Percentiles rank a stretch among this genome's conserved stretches.
These are phyloP conservation scores for Claviceps purpurea DNA, from an alignment of 2,329 filamentous ascomycete genomes.

Conservation along the genomic window DNA sequence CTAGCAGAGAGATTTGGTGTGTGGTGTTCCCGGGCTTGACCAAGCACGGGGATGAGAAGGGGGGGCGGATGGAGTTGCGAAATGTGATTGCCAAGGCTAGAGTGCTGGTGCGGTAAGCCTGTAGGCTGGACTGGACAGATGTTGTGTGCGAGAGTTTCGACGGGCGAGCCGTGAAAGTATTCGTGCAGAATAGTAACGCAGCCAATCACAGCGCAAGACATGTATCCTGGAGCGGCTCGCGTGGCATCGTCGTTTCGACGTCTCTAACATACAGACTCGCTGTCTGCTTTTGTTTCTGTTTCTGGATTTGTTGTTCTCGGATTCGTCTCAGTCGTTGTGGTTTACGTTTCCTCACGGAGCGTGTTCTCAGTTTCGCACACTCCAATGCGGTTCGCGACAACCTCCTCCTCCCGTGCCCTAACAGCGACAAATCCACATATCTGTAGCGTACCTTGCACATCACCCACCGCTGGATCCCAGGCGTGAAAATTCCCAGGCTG, in stretches of 20 bases:
- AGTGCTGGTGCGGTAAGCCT: conserved; percentile 39
- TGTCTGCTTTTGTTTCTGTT: too few relatives aligned
- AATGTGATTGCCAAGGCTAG: conserved; percentile 55
- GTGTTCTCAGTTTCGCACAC: too few relatives aligned
- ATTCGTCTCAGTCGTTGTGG: too few relatives aligned
- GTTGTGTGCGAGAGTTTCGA: too few relatives aligned
- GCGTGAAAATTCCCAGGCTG: conserved; percentile 34
- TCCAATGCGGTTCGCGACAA: background rate
- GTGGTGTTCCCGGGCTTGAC: conserved; percentile 51
- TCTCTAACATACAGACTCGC: too few relatives aligned
- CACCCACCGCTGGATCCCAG: conserved; percentile 34
- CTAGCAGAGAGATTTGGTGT: conserved; percentile 42
- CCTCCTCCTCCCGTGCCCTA: conserved; percentile 14
- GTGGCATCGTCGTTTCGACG: too few relatives aligned
- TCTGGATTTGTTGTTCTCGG: too few relatives aligned
- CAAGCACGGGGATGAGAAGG: conserved; percentile 52
- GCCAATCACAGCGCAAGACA: too few relatives aligned
- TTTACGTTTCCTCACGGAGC: too few relatives aligned
- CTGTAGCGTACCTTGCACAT: conserved; percentile 37
- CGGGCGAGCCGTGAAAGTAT: too few relatives aligned
- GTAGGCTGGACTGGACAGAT: conserved; percentile 17
- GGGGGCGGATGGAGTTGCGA: conserved; percentile 43
- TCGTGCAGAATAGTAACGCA: too few relatives aligned
- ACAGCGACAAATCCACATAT: conserved; percentile 29
- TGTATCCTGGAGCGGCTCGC: too few relatives aligned